Evolutionary conservation across 2,329 filamentous ascomycete species (phyloP), one percentile per base, ranked within the genome.

Genomic region (Diplodia corticola): DNA sequence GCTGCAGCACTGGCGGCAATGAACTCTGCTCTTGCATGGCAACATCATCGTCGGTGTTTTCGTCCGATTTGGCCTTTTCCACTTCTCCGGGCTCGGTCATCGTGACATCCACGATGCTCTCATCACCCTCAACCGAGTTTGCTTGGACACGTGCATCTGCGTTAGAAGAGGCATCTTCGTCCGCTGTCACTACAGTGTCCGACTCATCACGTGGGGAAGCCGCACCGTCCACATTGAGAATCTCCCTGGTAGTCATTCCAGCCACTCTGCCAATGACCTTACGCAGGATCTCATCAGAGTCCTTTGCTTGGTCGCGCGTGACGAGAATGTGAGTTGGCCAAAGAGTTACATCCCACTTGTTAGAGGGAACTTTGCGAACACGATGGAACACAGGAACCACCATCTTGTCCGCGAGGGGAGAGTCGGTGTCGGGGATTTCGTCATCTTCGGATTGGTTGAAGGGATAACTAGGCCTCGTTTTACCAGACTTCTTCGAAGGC

Each of bases 61-160:
- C 68, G 51, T 71, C 70, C 9, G 68, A 53, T 70, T 73, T 70
- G 26, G 69, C 67, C 24, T 67, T 37, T 22, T 69, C 64, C 4
- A 71, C 69, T 66, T 84, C 80, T 17, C 74, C 74, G 2, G 81
- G 80, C 71, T 92, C 89, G 63, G 88, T 88, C 89, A 97, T 93
- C 0, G 91, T 91, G 17, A 99, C 89, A 74, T 97, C 91, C 5
- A 98, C 91, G 73, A 97, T 87, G 68, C 92, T 92, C 68, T 97
- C 93, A 76, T 97, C 94, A 10, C 92, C 91, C 75, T 93, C 89
- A 1, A 96, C 86, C 3, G 93, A 97, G 30, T 87, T 85, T 51
- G 92, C 89, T 67, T 89, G 86, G 54, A 97, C 84, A 73, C 90
- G 90, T 24, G 86, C 83, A 69, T 91, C 90, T 10, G 85, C 86